Evolutionary conservation across 176 grass and related monocot species (phyloP).

Genomic region (Bromus sterilis): DNA sequence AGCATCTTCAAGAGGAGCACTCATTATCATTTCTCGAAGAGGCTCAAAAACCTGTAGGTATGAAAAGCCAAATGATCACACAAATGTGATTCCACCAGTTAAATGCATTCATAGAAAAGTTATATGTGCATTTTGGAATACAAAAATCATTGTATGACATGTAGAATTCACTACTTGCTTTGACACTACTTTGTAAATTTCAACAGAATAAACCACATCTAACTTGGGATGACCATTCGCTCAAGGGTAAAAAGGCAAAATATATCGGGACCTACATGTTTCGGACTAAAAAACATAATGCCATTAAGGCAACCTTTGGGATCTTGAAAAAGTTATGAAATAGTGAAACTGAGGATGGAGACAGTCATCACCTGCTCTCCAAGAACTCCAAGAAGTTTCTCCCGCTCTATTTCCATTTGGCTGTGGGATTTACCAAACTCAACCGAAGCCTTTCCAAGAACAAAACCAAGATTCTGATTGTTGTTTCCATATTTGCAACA

Average conservation of each 20-base stretch:
- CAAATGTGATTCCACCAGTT: not conserved
- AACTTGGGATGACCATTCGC: not conserved
- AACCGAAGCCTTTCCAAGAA: conserved; percentile 61
- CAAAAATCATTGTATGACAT: not conserved
- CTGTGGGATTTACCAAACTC: conserved; percentile 79
- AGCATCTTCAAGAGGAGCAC: conserved; percentile 95
- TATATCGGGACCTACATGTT: not conserved
- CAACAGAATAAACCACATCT: not conserved
- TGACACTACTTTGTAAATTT: not conserved
- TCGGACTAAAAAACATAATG: not conserved
- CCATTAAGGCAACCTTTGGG: not conserved
- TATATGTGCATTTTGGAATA: not conserved
- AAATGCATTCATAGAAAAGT: not conserved
- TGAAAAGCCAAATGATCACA: not conserved
- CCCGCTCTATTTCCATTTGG: conserved; percentile 79
- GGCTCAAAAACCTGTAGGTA: conserved; percentile 73
- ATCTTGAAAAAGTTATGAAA: conserved; percentile 7
- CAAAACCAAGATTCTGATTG: conserved; percentile 63
- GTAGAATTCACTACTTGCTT: not conserved
- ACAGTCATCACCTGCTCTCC: conserved; percentile 59
- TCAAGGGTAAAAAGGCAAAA: not conserved
- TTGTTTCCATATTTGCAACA: conserved; percentile 89
- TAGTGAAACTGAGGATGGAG: not conserved
- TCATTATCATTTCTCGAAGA: conserved; percentile 89
- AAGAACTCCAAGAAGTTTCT: conserved; percentile 72